Evolutionary conservation across 768 basidiomycete genomes (phyloP).

Genomic region (Piloderma croceum): DNA sequence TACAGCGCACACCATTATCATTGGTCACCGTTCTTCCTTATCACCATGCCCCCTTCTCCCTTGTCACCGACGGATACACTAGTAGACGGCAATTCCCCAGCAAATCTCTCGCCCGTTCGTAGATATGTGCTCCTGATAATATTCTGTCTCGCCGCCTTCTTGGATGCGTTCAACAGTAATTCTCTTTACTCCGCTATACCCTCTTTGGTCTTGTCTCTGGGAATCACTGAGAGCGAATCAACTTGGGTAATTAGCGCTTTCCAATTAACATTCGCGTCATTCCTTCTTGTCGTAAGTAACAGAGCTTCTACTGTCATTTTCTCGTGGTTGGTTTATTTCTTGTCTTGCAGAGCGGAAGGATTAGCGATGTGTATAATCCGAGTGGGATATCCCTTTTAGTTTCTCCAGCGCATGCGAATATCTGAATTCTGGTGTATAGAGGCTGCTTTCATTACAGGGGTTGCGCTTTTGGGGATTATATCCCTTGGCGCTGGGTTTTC

Average conservation of each 20-base stretch:
- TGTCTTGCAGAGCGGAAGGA: constrained; percentile 29
- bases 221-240: constrained; percentile 18
- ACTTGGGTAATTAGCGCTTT: constrained; percentile 41
- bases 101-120: constrained; percentile 17
- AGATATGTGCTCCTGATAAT: constrained; percentile 28
- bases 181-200: constrained; percentile 37
- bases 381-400: constrained; percentile 23
- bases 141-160: constrained; percentile 37
- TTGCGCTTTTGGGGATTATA: constrained; percentile 35
- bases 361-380: constrained; percentile 36
- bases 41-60: not conserved
- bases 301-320: not conserved
- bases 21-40: too few relatives aligned
- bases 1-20: too few relatives aligned
- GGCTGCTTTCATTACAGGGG: constrained; percentile 37
- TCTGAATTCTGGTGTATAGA: constrained; percentile 23
- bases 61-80: not conserved
- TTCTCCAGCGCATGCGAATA: too few relatives aligned
- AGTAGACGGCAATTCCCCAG: constrained; percentile 1
- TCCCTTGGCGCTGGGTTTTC: constrained; percentile 44
- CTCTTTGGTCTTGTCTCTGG: constrained; percentile 19
- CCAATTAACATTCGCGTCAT: constrained; percentile 38
- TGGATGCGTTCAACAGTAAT: constrained; percentile 41
- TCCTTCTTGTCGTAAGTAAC: constrained; percentile 30
- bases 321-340: not conserved